Evolutionary conservation across 2,329 filamentous ascomycete species (phyloP), one percentile per base, ranked within the genome.

Genomic region (Ilyonectria sp.): DNA sequence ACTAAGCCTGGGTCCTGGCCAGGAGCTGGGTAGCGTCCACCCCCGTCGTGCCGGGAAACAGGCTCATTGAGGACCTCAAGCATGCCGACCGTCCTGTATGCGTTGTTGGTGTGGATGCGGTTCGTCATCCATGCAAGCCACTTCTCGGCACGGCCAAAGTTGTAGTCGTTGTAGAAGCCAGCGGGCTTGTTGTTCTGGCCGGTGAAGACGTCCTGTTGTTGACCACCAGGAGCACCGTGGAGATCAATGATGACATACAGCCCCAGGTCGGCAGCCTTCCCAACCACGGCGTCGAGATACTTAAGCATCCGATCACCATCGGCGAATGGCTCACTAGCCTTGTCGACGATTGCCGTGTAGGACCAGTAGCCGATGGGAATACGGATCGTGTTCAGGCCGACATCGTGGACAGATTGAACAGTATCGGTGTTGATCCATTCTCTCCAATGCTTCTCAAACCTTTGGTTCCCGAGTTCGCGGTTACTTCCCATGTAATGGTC

Each of bases 361-460:
- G 70, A 71, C 70, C 70, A 71, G 31, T 71, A 72, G n/a, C 70
- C 69, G 2, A 72, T 72, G 0, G 70, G 70, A 17, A 71, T 71
- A 0, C 70, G 58, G 23, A 71, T 71, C 6, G 70, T 71, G 60
- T 71, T 72, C 1, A 72, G 19, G 2, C 70, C 70, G 0, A 71
- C 69, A 31, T 71, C 69, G 35, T 71, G 69, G 2, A 71, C 70
- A 1, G 70, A 70, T 19, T 71, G 69, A 2, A 72, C 69, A 2
- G 69, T 72, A 8, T 23, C 70, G 1, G 70, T 33, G 33, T 71
- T 60, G 15, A 71, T 72, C 69, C 69, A 71, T 7, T 63, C 57
- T 19, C 46, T 68, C 69, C 69, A 71, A 10, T 71, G 70, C 6
- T 64, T 52, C 26, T 65, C 70, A 7, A 71, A 71, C 0, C 52